Conservation (phyloP, 192 early-diverging fungal genomes). For the Allomyces arbusculus region DNA sequence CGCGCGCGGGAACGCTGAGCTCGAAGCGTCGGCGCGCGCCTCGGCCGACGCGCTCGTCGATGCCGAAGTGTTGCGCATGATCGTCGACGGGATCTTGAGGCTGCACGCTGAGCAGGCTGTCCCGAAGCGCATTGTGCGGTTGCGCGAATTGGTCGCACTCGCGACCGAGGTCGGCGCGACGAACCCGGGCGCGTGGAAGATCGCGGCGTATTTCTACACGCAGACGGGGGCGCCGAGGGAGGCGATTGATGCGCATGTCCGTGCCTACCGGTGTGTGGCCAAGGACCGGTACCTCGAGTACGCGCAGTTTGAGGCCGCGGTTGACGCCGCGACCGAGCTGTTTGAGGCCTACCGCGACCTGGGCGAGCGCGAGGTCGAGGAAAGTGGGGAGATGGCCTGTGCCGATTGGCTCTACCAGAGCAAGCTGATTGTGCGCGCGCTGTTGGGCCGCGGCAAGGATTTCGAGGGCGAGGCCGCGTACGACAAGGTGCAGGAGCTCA, state of each 20-base stretch:
- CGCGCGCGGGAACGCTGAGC: no score
- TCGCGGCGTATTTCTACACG: constrained; percentile 55
- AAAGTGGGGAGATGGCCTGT: constrained; percentile 37
- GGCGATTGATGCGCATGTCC: constrained; percentile 59
- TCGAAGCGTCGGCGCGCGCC: neutral
- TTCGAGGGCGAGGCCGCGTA: no score
- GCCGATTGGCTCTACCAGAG: constrained; percentile 80
- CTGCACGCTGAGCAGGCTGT: constrained; percentile 15
- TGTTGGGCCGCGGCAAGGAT: constrained; percentile 61
- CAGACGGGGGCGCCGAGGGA: constrained; percentile 36
- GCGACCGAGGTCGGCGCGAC: constrained; percentile 41
- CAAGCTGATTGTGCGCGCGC: constrained; percentile 53
- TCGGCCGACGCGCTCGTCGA: constrained; percentile 59
- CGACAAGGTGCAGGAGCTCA: no score
- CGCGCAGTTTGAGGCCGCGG: constrained; percentile 55
- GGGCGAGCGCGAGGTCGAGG: constrained; percentile 28
- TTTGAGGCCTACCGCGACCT: constrained; percentile 59
- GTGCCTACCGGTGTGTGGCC: constrained; percentile 63
- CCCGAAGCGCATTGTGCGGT: neutral
- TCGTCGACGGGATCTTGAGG: constrained; percentile 43
- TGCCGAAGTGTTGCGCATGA: constrained; percentile 48
- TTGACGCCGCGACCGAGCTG: constrained; percentile 44
- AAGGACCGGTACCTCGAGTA: constrained; percentile 54
- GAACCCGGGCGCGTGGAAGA: constrained; percentile 50
- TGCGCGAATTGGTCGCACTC: constrained; percentile 1